Percentiles rank a stretch among this genome's conserved stretches.
These are phyloP conservation scores for Dichotomopilus funicola DNA, from an alignment of 2,329 filamentous ascomycete species.

Conservation along the genomic window DNA sequence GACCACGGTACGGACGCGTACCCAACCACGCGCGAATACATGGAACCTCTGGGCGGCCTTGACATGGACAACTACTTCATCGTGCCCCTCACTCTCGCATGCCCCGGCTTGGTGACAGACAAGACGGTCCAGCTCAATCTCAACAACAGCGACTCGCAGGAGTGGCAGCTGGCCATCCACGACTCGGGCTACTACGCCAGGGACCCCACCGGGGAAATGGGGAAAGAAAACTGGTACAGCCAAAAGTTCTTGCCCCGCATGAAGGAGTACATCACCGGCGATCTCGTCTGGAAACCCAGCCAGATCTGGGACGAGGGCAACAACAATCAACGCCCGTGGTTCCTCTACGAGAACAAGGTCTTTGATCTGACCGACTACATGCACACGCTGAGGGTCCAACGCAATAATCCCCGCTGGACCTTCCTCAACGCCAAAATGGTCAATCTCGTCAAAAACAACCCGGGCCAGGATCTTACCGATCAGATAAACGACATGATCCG, in stretches of 20 bases:
- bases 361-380: slow-evolving; percentile 95
- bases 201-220: slow-evolving; percentile 51
- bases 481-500: slow-evolving; percentile 52
- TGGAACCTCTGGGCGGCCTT: slow-evolving; percentile 71
- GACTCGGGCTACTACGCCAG: slow-evolving; percentile 57
- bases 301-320: slow-evolving; percentile 60
- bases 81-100: slow-evolving; percentile 68
- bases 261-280: slow-evolving; percentile 78
- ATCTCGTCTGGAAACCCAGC: slow-evolving; percentile 63
- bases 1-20: slow-evolving; percentile 72
- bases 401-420: slow-evolving; percentile 47
- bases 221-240: slow-evolving; percentile 69
- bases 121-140: slow-evolving; percentile 44
- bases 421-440: slow-evolving; percentile 68
- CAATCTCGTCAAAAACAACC: slow-evolving; percentile 63
- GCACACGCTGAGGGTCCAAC: slow-evolving; percentile 57
- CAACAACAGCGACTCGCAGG: slow-evolving; percentile 16
- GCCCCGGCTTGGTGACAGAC: slow-evolving; percentile 62
- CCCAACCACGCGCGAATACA: slow-evolving; percentile 54
- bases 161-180: slow-evolving; percentile 54
- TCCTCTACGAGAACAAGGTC: slow-evolving; percentile 65
- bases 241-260: slow-evolving; percentile 70
- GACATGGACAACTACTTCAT: slow-evolving; percentile 82
- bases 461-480: slow-evolving; percentile 70
- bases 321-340: slow-evolving; percentile 67